A percentile compares a stretch with the other conserved stretches of the same genome.
Conservation (phyloP, 441 rosid species). For the Pelargonium cotyledonis region DNA sequence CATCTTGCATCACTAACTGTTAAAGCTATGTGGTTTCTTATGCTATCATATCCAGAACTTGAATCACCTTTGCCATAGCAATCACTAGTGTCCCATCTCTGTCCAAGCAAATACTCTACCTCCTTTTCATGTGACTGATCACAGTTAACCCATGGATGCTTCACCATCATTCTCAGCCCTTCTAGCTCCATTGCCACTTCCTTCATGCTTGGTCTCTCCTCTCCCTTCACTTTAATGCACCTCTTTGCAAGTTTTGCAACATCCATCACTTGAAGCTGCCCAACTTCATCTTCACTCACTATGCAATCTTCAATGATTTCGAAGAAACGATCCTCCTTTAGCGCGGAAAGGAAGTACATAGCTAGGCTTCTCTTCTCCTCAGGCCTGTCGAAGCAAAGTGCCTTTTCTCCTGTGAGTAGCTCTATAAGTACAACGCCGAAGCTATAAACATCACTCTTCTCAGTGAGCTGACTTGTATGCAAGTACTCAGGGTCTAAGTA, state of each 20-base stretch:
- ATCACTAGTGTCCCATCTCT: background rate
- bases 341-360: conserved; percentile 22
- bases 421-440: conserved; percentile 42
- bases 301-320: conserved; percentile 21
- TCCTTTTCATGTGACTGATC: background rate
- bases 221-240: conserved; percentile 32
- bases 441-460: conserved; percentile 43
- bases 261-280: conserved; percentile 15
- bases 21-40: background rate
- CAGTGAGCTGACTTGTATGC: conserved; percentile 20
- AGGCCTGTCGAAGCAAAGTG: conserved; percentile 21
- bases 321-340: conserved; percentile 23
- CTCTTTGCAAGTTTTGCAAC: conserved; percentile 33
- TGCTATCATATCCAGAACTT: background rate
- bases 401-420: conserved; percentile 30
- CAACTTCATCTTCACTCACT: conserved; percentile 18
- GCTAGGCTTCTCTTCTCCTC: conserved; percentile 29
- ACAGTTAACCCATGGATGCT: conserved; percentile 12
- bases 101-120: background rate
- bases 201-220: conserved; percentile 33
- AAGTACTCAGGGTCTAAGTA: conserved; percentile 29
- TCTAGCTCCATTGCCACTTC: conserved; percentile 27
- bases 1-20: background rate
- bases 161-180: conserved; percentile 7
- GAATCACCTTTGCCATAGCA: background rate